Conservation (phyloP, 148 eudicot species). For the Chenopodium album region DNA sequence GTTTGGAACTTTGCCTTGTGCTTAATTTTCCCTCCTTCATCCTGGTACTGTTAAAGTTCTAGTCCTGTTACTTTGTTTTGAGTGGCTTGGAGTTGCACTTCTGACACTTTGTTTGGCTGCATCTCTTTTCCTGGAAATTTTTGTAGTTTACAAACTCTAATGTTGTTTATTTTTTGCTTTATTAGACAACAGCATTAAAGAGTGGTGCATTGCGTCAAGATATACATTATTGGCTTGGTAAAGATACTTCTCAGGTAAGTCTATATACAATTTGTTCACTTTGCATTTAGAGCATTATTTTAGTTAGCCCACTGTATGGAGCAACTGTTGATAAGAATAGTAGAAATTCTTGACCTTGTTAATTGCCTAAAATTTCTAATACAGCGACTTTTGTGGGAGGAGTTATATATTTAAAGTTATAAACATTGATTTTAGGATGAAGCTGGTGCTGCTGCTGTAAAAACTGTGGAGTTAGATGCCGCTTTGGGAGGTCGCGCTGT, state of each 20-base stretch:
- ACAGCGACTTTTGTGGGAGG: neutral
- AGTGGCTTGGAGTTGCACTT: conserved; percentile 1
- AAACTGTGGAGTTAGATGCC: conserved; percentile 92
- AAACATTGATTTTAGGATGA: conserved; percentile 59
- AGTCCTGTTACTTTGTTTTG: neutral
- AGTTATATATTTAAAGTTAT: conserved; percentile 13
- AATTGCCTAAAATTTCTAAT: neutral
- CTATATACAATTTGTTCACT: conserved; percentile 4
- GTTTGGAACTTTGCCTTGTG: neutral
- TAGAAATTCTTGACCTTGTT: neutral
- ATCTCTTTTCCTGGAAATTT: neutral
- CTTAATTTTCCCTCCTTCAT: neutral
- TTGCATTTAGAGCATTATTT: neutral
- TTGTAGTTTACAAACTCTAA: neutral
- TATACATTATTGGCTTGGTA: conserved; percentile 98
- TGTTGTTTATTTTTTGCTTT: conserved; percentile 23
- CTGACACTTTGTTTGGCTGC: neutral
- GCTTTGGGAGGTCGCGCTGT: conserved; percentile 97
- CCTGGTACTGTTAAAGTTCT: neutral
- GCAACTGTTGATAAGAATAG: neutral
- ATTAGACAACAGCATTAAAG: conserved; percentile 71
- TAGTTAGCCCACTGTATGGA: neutral
- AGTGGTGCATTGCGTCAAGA: conserved; percentile 81
- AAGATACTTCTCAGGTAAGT: conserved; percentile 86
- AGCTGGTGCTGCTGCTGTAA: conserved; percentile 87